phyloP scores from a whole-genome alignment of 2,329 filamentous ascomycete species.

The Colletotrichum navitas region DNA sequence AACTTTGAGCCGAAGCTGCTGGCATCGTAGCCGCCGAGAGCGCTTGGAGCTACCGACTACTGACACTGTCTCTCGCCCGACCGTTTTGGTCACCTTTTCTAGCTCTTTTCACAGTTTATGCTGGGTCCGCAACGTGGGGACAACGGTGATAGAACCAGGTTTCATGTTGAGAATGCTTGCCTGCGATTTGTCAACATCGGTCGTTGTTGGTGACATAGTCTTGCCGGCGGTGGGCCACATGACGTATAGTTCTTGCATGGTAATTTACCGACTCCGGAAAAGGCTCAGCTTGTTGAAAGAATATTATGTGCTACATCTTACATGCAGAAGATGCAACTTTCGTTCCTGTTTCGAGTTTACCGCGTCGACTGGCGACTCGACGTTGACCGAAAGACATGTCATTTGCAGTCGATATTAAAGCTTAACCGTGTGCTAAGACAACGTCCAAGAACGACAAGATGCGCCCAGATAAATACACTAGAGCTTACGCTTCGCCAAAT shows the following conservation, averaged over 20 bases:
- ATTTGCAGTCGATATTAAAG: slow-evolving; percentile 19
- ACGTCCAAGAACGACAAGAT: slow-evolving; percentile 21
- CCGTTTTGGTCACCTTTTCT: slow-evolving; percentile 14
- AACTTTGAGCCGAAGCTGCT: slow-evolving; percentile 9
- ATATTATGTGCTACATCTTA: background rate
- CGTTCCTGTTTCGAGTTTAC: background rate
- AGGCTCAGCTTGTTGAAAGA: background rate
- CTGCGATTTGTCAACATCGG: slow-evolving; percentile 40
- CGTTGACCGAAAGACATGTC: slow-evolving; percentile 6
- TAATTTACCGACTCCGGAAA: background rate
- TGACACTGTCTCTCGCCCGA: slow-evolving; percentile 3
- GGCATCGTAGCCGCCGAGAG: slow-evolving; percentile 27
- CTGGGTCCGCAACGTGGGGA: slow-evolving; percentile 35
- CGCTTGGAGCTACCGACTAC: slow-evolving; percentile 38
- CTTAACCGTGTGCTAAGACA: slow-evolving; percentile 25
- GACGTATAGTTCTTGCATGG: slow-evolving; percentile 28
- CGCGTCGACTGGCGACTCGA: background rate
- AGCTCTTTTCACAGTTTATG: slow-evolving; percentile 21
- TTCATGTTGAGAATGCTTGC: slow-evolving; percentile 39
- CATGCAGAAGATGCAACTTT: background rate
- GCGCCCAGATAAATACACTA: slow-evolving; percentile 11
- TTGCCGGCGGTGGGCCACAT: slow-evolving; percentile 27
- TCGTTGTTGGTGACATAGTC: slow-evolving; percentile 37
- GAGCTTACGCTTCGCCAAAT: slow-evolving; percentile 23
- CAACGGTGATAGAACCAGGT: slow-evolving; percentile 34